phyloP scores from a whole-genome alignment of 495 filamentous ascomycete genomes.

The Bombardia bombarda region DNA sequence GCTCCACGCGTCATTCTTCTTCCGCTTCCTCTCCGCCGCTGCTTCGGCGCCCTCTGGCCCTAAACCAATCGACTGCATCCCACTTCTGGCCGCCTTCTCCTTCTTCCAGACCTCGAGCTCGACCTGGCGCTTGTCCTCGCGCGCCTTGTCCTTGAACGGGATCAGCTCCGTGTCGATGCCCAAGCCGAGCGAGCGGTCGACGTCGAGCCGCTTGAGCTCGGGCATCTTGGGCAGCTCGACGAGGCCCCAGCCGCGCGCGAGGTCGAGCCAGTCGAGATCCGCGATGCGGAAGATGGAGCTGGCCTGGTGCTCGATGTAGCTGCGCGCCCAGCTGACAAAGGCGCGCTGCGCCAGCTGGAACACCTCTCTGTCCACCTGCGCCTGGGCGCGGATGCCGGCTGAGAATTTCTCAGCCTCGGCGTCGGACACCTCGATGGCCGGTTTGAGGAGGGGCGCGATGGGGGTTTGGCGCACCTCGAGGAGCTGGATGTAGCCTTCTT shows the following conservation, averaged over 20 bases:
- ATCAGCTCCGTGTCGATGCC: slow-evolving; percentile 65
- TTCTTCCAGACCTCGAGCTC: slow-evolving; percentile 25
- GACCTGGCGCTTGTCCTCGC: slow-evolving; percentile 62
- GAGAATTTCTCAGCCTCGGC: slow-evolving; percentile 47
- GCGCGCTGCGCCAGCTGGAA: slow-evolving; percentile 83
- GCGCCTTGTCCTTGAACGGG: slow-evolving; percentile 68
- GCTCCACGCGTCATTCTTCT: slow-evolving; percentile 71
- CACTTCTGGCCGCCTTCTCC: slow-evolving; percentile 28
- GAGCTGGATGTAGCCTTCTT: slow-evolving; percentile 85
- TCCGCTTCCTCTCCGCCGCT: slow-evolving; percentile 29
- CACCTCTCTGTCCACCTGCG: slow-evolving; percentile 66
- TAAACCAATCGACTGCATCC: no score
- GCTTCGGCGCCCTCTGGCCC: slow-evolving; percentile 27
- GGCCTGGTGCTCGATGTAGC: slow-evolving; percentile 86
- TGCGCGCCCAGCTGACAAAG: slow-evolving; percentile 87
- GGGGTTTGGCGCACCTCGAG: slow-evolving; percentile 86
- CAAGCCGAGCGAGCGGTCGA: slow-evolving; percentile 68
- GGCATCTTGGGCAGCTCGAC: slow-evolving; percentile 91
- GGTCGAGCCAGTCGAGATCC: slow-evolving; percentile 75
- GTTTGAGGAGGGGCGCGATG: slow-evolving; percentile 51
- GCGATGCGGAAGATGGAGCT: slow-evolving; percentile 79
- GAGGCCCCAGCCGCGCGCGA: slow-evolving; percentile 72
- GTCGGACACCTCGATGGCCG: slow-evolving; percentile 41
- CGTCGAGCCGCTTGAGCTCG: slow-evolving; percentile 63
- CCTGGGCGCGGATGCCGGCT: slow-evolving; percentile 49